Evolutionary conservation across 257 asterid genomes (phyloP).

Genomic region (Plantago major): DNA sequence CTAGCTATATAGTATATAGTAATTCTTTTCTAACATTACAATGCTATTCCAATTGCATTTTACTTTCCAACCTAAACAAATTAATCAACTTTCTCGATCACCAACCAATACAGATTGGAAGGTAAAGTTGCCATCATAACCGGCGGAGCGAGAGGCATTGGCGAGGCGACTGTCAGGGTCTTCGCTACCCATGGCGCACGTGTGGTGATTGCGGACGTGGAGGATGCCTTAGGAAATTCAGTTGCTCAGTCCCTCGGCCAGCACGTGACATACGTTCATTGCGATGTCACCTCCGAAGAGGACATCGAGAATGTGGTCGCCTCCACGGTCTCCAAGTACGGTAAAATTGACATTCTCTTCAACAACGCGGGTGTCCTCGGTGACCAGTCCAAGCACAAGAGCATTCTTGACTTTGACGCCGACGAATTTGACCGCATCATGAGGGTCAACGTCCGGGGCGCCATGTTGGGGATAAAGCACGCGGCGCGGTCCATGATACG

Average conservation of each 20-base stretch:
- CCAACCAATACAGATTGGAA: constrained; percentile 44
- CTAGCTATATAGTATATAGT: too few species aligned
- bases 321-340: constrained; percentile 40
- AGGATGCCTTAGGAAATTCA: constrained; percentile 44
- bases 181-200: constrained; percentile 65
- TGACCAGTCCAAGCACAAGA: constrained; percentile 54
- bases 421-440: constrained; percentile 60
- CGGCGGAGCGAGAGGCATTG: constrained; percentile 85
- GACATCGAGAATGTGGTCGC: constrained; percentile 40
- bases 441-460: constrained; percentile 67
- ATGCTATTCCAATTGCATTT: not conserved
- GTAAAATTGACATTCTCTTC: constrained; percentile 56
- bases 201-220: constrained; percentile 65
- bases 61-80: too few species aligned
- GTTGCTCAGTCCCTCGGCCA: constrained; percentile 38
- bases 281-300: constrained; percentile 64
- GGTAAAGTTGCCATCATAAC: constrained; percentile 72
- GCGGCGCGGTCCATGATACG: constrained; percentile 73
- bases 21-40: not conserved
- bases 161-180: constrained; percentile 69
- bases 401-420: constrained; percentile 61
- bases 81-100: not conserved
- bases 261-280: constrained; percentile 39
- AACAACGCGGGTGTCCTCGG: constrained; percentile 86
- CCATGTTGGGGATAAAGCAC: constrained; percentile 76